Conservation (phyloP, 345 rosid species). For the Brassica juncea region DNA sequence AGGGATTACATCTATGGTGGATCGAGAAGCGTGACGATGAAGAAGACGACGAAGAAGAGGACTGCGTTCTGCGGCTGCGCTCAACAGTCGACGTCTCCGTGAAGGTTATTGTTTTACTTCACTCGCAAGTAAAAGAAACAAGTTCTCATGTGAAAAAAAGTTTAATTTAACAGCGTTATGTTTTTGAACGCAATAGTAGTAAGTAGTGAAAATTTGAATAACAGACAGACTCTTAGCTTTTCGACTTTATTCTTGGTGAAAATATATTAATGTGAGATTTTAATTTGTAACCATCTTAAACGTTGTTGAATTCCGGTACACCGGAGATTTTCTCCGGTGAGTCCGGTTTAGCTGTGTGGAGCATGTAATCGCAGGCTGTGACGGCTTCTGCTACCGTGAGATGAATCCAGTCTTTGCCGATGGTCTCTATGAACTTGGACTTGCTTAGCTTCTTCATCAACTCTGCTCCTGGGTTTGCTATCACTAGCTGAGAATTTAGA, state of each 20-base stretch:
- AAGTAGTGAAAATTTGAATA: constrained; percentile 12
- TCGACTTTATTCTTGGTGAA: not conserved
- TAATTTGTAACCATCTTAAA: constrained; percentile 7
- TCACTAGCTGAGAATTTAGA: constrained; percentile 50
- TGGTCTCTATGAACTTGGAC: constrained; percentile 57
- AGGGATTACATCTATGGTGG: constrained; percentile 82
- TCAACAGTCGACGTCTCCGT: constrained; percentile 54
- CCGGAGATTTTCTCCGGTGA: not conserved
- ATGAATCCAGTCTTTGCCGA: constrained; percentile 74
- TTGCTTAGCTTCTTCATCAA: constrained; percentile 87
- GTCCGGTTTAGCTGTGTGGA: constrained; percentile 47
- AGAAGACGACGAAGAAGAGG: constrained; percentile 42
- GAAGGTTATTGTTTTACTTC: constrained; percentile 16
- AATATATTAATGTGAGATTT: constrained; percentile 3
- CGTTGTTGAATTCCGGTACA: constrained; percentile 21
- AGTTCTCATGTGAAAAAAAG: not conserved
- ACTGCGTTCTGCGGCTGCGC: constrained; percentile 66
- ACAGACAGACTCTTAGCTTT: constrained; percentile 26
- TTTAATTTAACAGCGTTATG: constrained; percentile 28
- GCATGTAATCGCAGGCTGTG: constrained; percentile 66
- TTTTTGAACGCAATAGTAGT: constrained; percentile 15
- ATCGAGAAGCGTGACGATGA: constrained; percentile 46
- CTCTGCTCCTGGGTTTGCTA: constrained; percentile 92
- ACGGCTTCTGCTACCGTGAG: constrained; percentile 85
- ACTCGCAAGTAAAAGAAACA: constrained; percentile 12